These are phyloP conservation scores for Trichosanthes cucumerina DNA, from an alignment of 306 rosid genomes.

Conservation along the genomic window DNA sequence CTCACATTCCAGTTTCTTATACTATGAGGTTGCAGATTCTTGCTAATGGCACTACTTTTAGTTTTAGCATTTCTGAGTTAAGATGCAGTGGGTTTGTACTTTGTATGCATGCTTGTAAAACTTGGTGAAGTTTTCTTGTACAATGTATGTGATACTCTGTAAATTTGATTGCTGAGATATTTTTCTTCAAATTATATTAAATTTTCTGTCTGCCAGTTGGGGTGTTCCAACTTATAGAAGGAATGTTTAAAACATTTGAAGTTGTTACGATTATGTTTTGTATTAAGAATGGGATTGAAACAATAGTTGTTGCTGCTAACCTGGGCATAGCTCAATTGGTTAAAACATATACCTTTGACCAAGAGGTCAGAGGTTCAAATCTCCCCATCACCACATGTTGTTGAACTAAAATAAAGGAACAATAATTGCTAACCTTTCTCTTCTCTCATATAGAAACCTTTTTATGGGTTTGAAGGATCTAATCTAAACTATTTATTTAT, in stretches of 20 bases:
- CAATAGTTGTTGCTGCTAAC: background rate
- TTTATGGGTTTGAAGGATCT: background rate
- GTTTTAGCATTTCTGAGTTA: background rate
- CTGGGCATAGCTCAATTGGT: background rate
- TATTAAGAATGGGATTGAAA: background rate
- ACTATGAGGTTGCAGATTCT: background rate
- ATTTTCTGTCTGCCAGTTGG: background rate
- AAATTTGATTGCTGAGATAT: background rate
- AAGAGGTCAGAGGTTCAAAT: background rate
- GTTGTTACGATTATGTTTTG: background rate
- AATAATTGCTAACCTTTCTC: background rate
- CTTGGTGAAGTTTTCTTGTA: background rate
- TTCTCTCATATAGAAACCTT: background rate
- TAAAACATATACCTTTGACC: background rate
- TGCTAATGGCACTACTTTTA: background rate
- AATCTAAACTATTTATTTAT: background rate
- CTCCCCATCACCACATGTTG: background rate
- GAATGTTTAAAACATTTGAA: background rate
- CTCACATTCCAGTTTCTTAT: background rate
- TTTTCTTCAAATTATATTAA: background rate
- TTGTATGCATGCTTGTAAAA: background rate
- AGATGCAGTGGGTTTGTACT: background rate
- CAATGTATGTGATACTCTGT: background rate
- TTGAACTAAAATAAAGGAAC: background rate
- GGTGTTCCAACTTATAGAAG: background rate